These are phyloP conservation scores for Castanea crenata DNA, from an alignment of 306 rosid genomes.

Conservation along the genomic window DNA sequence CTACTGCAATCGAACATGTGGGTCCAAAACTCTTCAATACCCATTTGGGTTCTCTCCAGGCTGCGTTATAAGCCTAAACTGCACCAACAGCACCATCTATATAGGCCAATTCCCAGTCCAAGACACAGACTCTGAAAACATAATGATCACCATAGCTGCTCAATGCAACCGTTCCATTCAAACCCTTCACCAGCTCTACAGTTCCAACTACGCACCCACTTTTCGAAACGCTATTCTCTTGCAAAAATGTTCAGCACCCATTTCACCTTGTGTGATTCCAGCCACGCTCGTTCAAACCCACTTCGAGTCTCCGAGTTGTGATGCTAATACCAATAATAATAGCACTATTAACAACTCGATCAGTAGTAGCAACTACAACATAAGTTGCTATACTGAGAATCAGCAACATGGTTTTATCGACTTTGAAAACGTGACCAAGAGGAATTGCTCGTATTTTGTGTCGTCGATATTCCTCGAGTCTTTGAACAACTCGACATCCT, in stretches of 20 bases:
- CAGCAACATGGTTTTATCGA: conserved; percentile 29
- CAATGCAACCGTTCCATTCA: conserved; percentile 53
- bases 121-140: conserved; percentile 26
- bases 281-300: conserved; percentile 43
- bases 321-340: neutral
- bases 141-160: conserved; percentile 43
- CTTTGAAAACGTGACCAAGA: conserved; percentile 1
- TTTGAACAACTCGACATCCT: conserved; percentile 23
- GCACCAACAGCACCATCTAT: conserved; percentile 31
- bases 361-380: conserved; percentile 9
- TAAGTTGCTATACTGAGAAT: conserved; percentile 59
- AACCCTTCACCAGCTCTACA: conserved; percentile 44
- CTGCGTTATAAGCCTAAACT: conserved; percentile 62
- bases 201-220: conserved; percentile 65
- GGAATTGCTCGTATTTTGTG: conserved; percentile 40
- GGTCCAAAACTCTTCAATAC: conserved; percentile 23
- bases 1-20: conserved; percentile 54
- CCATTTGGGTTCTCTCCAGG: conserved; percentile 85
- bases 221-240: conserved; percentile 63
- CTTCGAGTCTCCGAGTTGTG: conserved; percentile 51
- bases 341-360: neutral
- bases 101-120: conserved; percentile 60
- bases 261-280: conserved; percentile 50
- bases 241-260: conserved; percentile 37
- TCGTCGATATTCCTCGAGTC: conserved; percentile 57